Conservation (phyloP, 2,329 filamentous ascomycete genomes). For the Pseudogymnoascus sp. region DNA sequence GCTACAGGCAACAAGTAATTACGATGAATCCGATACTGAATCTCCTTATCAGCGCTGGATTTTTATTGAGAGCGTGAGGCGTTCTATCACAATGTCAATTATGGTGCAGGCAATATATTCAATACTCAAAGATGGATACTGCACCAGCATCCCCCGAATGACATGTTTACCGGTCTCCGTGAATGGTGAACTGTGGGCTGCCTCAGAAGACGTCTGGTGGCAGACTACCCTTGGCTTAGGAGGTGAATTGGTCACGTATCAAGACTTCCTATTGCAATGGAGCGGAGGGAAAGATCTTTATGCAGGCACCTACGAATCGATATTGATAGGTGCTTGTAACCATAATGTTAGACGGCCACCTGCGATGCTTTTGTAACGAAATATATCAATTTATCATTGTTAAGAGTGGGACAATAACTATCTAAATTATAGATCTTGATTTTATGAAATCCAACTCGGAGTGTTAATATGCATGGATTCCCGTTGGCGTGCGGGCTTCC, state of each 20-base stretch:
- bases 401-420: not conserved
- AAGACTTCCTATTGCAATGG: constrained; percentile 14
- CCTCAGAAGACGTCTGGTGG: not conserved
- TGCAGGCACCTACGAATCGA: not conserved
- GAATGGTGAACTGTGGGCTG: constrained; percentile 13
- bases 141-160: constrained; percentile 13
- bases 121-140: constrained; percentile 15
- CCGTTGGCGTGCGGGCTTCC: not conserved
- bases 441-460: not conserved
- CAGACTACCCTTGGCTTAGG: not conserved
- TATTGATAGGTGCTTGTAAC: not conserved
- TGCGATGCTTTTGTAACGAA: not conserved
- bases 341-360: not conserved
- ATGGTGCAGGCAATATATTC: constrained; percentile 17
- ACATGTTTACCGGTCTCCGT: constrained; percentile 14
- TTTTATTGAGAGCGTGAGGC: constrained; percentile 29
- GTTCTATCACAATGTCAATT: constrained; percentile 21
- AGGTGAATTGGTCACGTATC: constrained; percentile 11
- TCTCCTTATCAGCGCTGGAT: constrained; percentile 24
- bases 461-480: not conserved
- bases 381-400: not conserved
- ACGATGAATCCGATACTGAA: not conserved
- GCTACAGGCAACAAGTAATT: constrained; percentile 14
- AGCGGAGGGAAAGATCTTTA: not conserved
- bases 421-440: not conserved